Evolutionary conservation across 1,139 yeast genomes (phyloP).

Genomic region (Wickerhamomyces sp.): DNA sequence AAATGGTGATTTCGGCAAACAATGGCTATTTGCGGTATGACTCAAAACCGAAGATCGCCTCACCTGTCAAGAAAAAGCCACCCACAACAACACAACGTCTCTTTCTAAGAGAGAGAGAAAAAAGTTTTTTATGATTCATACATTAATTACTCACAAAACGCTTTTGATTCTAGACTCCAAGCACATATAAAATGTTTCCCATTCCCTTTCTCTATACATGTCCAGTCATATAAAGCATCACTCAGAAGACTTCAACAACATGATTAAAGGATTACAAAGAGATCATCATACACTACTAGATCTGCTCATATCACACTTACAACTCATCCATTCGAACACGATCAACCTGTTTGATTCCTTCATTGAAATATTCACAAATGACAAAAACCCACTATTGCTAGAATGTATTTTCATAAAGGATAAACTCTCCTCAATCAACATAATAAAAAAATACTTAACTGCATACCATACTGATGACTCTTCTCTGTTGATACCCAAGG

Average conservation of each 20-base stretch:
- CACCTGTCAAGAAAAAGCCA: not conserved
- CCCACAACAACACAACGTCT: too few relatives aligned
- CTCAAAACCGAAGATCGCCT: not conserved
- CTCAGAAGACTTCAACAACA: not conserved
- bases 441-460: not conserved
- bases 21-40: not conserved
- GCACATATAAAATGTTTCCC: not conserved
- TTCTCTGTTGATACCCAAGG: not conserved
- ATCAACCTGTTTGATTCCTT: not conserved
- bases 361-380: not conserved
- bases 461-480: not conserved
- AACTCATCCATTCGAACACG: not conserved
- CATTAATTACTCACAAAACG: not conserved
- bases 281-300: not conserved
- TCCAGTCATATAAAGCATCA: not conserved
- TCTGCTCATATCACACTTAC: not conserved
- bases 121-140: not conserved
- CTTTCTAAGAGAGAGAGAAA: not conserved
- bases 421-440: not conserved
- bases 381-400: not conserved
- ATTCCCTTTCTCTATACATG: not conserved
- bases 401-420: not conserved
- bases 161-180: not conserved
- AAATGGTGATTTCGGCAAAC: not conserved
- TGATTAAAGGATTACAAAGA: slow-evolving; percentile 1